Percentiles rank a stretch among this genome's conserved stretches.
Evolutionary conservation across 768 basidiomycete genomes (phyloP).

Genomic region (Suillus luteus): DNA sequence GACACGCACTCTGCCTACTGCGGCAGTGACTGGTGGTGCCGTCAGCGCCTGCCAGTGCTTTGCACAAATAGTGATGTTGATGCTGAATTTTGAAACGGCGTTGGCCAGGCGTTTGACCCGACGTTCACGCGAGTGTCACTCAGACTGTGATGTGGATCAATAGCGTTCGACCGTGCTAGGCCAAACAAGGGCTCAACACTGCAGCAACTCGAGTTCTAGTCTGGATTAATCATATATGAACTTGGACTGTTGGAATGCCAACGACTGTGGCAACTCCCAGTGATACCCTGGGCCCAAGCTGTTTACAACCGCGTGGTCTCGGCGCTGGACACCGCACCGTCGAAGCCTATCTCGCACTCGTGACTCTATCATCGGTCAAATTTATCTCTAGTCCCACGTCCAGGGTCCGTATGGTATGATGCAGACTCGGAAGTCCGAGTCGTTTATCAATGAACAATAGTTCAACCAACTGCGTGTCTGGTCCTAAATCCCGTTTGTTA

Average conservation of each 20-base stretch:
- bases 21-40: not conserved
- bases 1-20: not conserved
- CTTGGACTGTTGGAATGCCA: not conserved
- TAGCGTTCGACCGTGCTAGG: not conserved
- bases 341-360: conserved; percentile 2
- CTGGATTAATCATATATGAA: not conserved
- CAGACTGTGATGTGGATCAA: not conserved
- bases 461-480: conserved; percentile 3
- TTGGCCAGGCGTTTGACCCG: not conserved
- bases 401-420: conserved; percentile 18
- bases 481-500: not conserved
- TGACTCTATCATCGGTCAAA: not conserved
- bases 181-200: not conserved
- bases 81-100: not conserved
- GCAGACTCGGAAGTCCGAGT: conserved; percentile 18
- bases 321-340: not conserved
- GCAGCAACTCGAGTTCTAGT: not conserved
- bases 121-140: too few relatives aligned
- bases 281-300: not conserved
- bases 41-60: too few relatives aligned
- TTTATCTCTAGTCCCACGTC: conserved; percentile 1
- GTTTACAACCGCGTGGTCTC: not conserved
- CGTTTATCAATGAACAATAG: conserved; percentile 25
- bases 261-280: not conserved
- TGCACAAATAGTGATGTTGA: too few relatives aligned